Conservation (phyloP, 2,329 filamentous ascomycete species). For the Colletotrichum magnum region DNA sequence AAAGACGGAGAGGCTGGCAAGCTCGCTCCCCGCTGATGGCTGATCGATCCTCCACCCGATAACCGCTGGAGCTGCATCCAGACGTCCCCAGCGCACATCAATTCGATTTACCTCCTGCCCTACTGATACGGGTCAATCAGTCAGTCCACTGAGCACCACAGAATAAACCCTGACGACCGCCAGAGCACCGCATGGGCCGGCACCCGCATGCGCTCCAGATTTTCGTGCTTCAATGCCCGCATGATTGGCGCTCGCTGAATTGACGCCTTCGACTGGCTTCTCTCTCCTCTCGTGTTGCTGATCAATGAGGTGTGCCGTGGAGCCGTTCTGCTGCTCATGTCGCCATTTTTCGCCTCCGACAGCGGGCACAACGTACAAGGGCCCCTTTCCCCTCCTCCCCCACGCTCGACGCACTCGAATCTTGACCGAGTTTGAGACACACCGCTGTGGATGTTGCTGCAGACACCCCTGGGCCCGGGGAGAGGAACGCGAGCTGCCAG, state of each 20-base stretch:
- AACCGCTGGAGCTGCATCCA: conserved; percentile 27
- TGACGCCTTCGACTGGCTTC: conserved; percentile 6
- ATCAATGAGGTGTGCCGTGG: conserved; percentile 35
- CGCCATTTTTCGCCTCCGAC: conserved; percentile 19
- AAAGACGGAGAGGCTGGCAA: neutral
- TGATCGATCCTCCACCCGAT: neutral
- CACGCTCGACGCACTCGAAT: conserved; percentile 24
- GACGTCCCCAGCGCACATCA: conserved; percentile 34
- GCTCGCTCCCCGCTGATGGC: neutral
- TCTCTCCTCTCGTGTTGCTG: conserved; percentile 17
- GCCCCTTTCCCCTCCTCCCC: neutral
- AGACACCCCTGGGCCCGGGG: conserved; percentile 13
- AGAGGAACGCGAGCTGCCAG: conserved; percentile 7
- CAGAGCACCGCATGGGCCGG: conserved; percentile 1
- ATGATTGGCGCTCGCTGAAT: neutral
- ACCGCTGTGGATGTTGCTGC: conserved; percentile 18
- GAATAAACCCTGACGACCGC: neutral
- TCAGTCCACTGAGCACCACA: neutral
- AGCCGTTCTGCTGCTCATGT: conserved; percentile 15
- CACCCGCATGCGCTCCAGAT: conserved; percentile 19
- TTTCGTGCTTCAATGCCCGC: neutral
- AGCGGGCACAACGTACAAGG: neutral
- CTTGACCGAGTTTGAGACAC: conserved; percentile 30
- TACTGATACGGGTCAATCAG: neutral
- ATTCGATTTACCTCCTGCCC: conserved; percentile 34